Evolutionary conservation across 345 rosid species (phyloP).

Genomic region (Ailanthus altissimus): DNA sequence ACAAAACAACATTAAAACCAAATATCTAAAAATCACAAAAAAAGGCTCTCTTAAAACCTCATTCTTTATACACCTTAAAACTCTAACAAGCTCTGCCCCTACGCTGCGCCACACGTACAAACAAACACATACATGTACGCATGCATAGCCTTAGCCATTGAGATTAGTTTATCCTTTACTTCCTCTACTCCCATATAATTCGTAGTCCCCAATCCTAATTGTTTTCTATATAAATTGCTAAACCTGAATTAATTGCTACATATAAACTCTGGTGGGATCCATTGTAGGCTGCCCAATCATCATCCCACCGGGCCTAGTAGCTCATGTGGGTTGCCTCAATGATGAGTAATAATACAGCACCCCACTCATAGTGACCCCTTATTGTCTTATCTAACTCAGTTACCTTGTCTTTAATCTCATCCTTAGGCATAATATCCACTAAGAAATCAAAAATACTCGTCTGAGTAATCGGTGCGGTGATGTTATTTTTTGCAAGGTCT

Average conservation of each 20-base stretch:
- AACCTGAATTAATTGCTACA: conserved; percentile 87
- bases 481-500: conserved; percentile 95
- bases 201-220: conserved; percentile 58
- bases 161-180: conserved; percentile 70
- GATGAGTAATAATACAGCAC: conserved; percentile 86
- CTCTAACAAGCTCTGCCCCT: too few species aligned
- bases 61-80: too few species aligned
- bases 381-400: conserved; percentile 54
- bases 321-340: conserved; percentile 64
- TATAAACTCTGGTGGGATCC: conserved; percentile 68
- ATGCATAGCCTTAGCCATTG: conserved; percentile 49
- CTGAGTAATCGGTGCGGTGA: conserved; percentile 87
- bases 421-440: conserved; percentile 87
- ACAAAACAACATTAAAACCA: too few species aligned
- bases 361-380: conserved; percentile 70
- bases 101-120: background rate
- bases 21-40: too few species aligned
- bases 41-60: too few species aligned
- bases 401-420: conserved; percentile 82
- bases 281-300: conserved; percentile 88
- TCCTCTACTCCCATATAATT: conserved; percentile 61
- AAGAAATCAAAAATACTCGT: conserved; percentile 90
- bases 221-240: conserved; percentile 96
- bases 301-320: conserved; percentile 70
- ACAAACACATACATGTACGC: too few species aligned